Evolutionary conservation across 169 alveolate genomes (phyloP).

Genomic region (Perkinsus marinus): DNA sequence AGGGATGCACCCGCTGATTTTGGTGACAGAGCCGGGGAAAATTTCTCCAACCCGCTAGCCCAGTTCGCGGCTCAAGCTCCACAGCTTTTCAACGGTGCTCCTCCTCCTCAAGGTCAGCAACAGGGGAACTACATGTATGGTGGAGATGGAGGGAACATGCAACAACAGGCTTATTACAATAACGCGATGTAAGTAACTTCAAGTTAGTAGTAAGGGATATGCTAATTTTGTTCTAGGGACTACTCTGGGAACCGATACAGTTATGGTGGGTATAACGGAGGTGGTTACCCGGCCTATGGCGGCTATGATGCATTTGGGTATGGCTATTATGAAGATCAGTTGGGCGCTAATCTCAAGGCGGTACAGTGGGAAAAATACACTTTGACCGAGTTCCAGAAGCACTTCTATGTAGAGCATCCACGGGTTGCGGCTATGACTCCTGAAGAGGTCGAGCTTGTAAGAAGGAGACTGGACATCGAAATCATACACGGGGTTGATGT

Average conservation of each 20-base stretch:
- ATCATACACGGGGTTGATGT: conserved; percentile 60
- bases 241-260: background rate
- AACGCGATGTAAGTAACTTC: background rate
- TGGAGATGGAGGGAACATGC: background rate
- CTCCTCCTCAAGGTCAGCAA: too few species aligned
- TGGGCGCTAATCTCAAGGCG: conserved; percentile 49
- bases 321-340: background rate
- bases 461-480: conserved; percentile 56
- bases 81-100: background rate
- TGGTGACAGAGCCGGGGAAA: background rate
- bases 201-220: background rate
- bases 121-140: background rate
- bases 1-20: background rate
- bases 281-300: background rate
- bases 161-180: background rate
- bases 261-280: background rate
- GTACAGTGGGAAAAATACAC: conserved; percentile 57
- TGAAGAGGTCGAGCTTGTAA: conserved; percentile 56
- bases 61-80: background rate
- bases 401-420: conserved; percentile 71
- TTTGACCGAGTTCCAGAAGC: conserved; percentile 69
- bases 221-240: background rate
- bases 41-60: background rate
- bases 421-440: conserved; percentile 47
- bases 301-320: background rate